These are phyloP conservation scores for Trichomonas vaginalis DNA, from an alignment of 208 protist species.

Conservation along the genomic window DNA sequence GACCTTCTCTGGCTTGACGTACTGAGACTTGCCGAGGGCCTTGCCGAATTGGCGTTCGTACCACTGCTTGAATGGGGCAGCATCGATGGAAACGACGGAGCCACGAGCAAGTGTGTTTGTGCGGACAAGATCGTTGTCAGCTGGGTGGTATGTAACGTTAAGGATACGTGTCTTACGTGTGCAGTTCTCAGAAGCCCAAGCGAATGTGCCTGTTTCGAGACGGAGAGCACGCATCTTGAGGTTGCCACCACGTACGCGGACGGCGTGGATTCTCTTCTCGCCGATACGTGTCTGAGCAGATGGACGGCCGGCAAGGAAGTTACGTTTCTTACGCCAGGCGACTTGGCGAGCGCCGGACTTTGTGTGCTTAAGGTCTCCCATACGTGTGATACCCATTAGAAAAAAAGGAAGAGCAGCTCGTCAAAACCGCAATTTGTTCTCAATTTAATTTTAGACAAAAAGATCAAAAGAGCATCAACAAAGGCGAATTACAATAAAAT, in stretches of 20 bases:
- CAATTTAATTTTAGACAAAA: too few species aligned
- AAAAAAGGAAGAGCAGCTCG: neutral
- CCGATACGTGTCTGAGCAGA: slow-evolving; percentile 7
- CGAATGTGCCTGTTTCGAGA: slow-evolving; percentile 3
- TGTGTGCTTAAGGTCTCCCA: neutral
- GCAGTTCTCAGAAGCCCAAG: neutral
- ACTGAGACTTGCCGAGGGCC: neutral
- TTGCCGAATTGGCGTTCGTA: neutral
- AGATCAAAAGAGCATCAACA: too few species aligned
- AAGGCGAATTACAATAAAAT: too few species aligned
- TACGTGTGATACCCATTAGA: slow-evolving; percentile 14
- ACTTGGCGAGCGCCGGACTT: neutral
- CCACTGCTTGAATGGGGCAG: slow-evolving; percentile 7
- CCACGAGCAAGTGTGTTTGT: slow-evolving; percentile 1
- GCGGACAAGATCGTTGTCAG: neutral
- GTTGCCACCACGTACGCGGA: neutral
- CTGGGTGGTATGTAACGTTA: neutral
- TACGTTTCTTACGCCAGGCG: neutral
- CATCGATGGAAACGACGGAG: slow-evolving; percentile 5
- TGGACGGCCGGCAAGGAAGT: neutral
- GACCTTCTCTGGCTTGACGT: neutral
- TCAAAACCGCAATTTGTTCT: neutral
- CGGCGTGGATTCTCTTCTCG: neutral
- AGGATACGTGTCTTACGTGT: slow-evolving; percentile 11
- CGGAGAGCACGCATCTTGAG: neutral